These are phyloP conservation scores for Saturnispora hagleri DNA, from an alignment of 805 yeast species.

Conservation along the genomic window DNA sequence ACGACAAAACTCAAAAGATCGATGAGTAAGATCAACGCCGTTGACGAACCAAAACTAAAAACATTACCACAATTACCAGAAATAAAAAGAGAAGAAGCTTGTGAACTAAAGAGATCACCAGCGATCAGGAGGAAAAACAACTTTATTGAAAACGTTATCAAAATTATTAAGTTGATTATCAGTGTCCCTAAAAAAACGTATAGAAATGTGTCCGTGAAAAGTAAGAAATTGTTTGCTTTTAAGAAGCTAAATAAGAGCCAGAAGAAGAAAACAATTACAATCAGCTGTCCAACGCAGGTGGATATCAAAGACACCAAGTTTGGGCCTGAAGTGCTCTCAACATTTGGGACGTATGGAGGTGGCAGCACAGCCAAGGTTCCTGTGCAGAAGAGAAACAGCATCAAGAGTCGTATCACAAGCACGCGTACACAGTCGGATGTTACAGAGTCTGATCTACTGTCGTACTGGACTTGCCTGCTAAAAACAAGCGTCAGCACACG, in stretches of 20 bases:
- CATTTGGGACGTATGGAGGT: conserved; percentile 1
- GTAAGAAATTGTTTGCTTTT: conserved; percentile 10
- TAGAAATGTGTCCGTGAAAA: conserved; percentile 14
- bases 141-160: conserved; percentile 19
- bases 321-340: background rate
- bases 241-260: background rate
- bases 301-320: conserved; percentile 9
- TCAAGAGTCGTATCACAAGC: background rate
- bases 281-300: conserved; percentile 7
- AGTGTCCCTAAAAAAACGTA: conserved; percentile 13
- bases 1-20: background rate
- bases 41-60: background rate
- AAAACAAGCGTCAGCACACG: conserved; percentile 20
- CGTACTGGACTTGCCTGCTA: conserved; percentile 24
- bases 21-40: background rate
- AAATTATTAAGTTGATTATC: conserved; percentile 12
- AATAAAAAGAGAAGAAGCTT: background rate
- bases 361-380: background rate
- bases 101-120: conserved; percentile 22
- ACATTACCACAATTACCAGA: conserved; percentile 1
- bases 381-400: background rate
- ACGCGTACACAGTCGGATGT: background rate
- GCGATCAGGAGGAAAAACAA: conserved; percentile 27
- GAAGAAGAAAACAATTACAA: background rate
- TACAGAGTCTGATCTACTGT: conserved; percentile 12